Percentiles rank a stretch among this genome's conserved stretches.
phyloP scores from a whole-genome alignment of 2,329 filamentous ascomycete species.

The Blastomyces parvus region DNA sequence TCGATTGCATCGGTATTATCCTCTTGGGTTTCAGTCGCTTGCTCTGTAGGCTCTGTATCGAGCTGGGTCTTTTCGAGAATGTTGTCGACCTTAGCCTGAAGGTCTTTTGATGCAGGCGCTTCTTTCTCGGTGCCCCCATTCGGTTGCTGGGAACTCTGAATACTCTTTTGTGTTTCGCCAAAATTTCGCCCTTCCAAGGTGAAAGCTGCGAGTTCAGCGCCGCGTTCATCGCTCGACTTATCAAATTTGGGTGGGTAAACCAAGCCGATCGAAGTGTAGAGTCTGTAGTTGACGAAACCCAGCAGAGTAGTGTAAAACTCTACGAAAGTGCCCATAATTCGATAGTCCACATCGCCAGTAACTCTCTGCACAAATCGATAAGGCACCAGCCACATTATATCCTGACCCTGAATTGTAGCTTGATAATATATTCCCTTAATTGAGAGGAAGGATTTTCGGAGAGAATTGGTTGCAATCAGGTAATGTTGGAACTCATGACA shows the following conservation, averaged over 20 bases:
- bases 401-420: slow-evolving; percentile 91
- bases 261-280: slow-evolving; percentile 83
- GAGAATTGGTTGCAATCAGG: slow-evolving; percentile 78
- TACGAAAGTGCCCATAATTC: slow-evolving; percentile 98
- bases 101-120: slow-evolving; percentile 58
- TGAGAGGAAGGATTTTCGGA: slow-evolving; percentile 92
- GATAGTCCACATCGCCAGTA: slow-evolving; percentile 89
- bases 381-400: slow-evolving; percentile 92
- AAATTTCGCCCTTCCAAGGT: slow-evolving; percentile 68
- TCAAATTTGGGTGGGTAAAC: slow-evolving; percentile 97
- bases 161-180: slow-evolving; percentile 40
- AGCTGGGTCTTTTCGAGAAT: slow-evolving; percentile 35
- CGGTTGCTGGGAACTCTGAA: slow-evolving; percentile 45
- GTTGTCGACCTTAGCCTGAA: slow-evolving; percentile 58
- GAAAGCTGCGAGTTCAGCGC: slow-evolving; percentile 83
- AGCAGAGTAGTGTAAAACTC: slow-evolving; percentile 97
- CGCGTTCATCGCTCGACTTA: slow-evolving; percentile 72
- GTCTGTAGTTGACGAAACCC: slow-evolving; percentile 88
- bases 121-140: slow-evolving; percentile 43
- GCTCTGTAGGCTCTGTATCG: slow-evolving; percentile 36
- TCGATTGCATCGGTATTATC: slow-evolving; percentile 61
- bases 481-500: slow-evolving; percentile 97
- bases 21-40: slow-evolving; percentile 34
- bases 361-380: slow-evolving; percentile 97
- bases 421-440: slow-evolving; percentile 99